Evolutionary conservation across 164 flowering plant genomes (phyloP), one percentile per base, ranked within the genome.

Genomic region (Dillenia turbinata): DNA sequence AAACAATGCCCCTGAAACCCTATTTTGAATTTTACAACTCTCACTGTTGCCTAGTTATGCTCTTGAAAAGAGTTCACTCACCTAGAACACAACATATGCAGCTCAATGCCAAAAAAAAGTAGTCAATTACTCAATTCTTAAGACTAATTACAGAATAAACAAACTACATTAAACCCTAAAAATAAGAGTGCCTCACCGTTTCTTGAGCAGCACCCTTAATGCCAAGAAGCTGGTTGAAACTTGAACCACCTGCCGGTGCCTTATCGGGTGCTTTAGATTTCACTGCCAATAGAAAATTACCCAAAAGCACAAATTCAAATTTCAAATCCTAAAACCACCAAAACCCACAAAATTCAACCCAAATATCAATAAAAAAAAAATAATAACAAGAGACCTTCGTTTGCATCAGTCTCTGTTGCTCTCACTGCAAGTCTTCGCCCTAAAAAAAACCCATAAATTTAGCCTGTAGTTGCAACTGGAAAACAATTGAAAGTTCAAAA

Each of bases 141-240:
- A 33, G 40, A 33, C 40, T 5, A 33, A 33, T 4, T 33, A 5
- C 40, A 4, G 40, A 33, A 33, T 33, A 5, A 33, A 33, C 40
- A 33, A 6, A 33, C 7, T 33, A 6, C 40, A 33, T 33, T 33
- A 33, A 33, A 33, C 40, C 40, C 40, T 33, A 33, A 33, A 33
- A 33, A 33, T 33, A 33, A 6, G 40, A 6, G 40, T 33, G 40
- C 57, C 85, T 70, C 65, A 93, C 98, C 59, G 89, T 79, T 75
- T 90, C 98, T 74, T 81, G 86, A 14, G 88, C 69, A 9, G 97
- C 98, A 67, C 97, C 98, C 73, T 90, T 90, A 17, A 93, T 93
- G 15, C 98, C 98, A 54, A 93, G 89, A 64, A 93, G 86, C 81
- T 93, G 98, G 24, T 93, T 88, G 66, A 93, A 58, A 63, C 82